Percentiles rank a stretch among this genome's conserved stretches.
Conservation (phyloP, 129 eudicot species). For the Rutidosis leptorrhynchoides region DNA sequence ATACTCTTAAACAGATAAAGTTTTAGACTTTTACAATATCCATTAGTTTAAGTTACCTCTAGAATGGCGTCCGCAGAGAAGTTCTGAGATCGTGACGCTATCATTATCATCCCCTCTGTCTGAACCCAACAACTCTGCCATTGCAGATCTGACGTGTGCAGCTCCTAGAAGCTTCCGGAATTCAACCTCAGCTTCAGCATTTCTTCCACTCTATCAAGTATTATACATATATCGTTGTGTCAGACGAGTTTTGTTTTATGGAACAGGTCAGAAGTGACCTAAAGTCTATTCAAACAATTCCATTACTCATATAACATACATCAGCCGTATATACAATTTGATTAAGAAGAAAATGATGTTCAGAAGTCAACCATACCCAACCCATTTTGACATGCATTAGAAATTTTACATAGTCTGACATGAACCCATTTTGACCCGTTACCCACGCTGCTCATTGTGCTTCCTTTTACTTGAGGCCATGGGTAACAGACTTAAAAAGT, state of each 20-base stretch:
- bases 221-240: too few species aligned
- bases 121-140: slow-evolving; percentile 63
- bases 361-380: neutral
- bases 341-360: neutral
- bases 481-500: neutral
- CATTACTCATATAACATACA: neutral
- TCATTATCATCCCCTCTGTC: slow-evolving; percentile 76
- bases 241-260: neutral
- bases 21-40: neutral
- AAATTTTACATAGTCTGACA: neutral
- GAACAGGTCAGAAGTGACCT: neutral
- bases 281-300: neutral
- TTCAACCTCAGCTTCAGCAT: slow-evolving; percentile 78
- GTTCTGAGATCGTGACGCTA: slow-evolving; percentile 49
- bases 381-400: neutral
- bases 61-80: slow-evolving; percentile 76
- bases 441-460: neutral
- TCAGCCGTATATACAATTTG: neutral
- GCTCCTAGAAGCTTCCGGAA: slow-evolving; percentile 81
- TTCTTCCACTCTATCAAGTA: slow-evolving; percentile 65
- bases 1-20: too few species aligned
- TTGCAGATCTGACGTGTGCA: slow-evolving; percentile 69
- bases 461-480: neutral
- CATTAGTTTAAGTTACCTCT: slow-evolving; percentile 51
- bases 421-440: neutral